Base-by-base conservation (phyloP, 768 basidiomycete species). In the Cyclocybe cylindracea region DNA sequence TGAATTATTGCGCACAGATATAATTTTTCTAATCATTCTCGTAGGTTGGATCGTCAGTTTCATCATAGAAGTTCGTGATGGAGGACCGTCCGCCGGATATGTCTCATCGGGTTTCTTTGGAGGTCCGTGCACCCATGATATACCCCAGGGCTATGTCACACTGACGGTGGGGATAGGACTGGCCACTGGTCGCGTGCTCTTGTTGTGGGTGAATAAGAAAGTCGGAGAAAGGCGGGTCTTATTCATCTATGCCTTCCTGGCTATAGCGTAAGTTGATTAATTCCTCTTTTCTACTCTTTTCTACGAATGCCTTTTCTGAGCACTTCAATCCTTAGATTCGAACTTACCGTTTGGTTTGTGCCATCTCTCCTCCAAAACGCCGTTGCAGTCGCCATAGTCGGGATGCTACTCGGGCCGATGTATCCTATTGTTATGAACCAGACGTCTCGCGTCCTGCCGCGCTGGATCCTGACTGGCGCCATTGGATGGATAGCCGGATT, bases 371-470 rank as follows among this genome's bases (percentile, higher is more conserved):
- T 88, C 7, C 85, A 80, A 2, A 76, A 81, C 57, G 88, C 80
- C 2, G 73, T 89, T 3, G 81, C 84, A 0, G 76, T 90, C 18
- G 77, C 85, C 2, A 57, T 89, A 41, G 68, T 89, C 11, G 89
- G 89, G 13, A 43, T 89, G 7, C 66, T 89, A 18, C 72, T 91
- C n/a, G 89, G 87, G 0, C 88, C 87, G 2, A 81, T 90, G 71
- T 90, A 86, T 61, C 87, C 86, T 1, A 79, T 88, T 39, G 75
- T 82, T 7, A 84, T 93, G 82, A 86, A 85, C 61, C 78, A 85
- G 38, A 71, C 84, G 2, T 75, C 80, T 6, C 74, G 80, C 3
- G 72, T 90, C 45, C 65, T 93, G 8, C 91, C 89, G 3, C 73
- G 72, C 6, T 84, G 84, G 75, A 69, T 92, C 8, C 75, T 88